A percentile compares a stretch with the other conserved stretches of the same genome.
Evolutionary conservation across 768 basidiomycete genomes (phyloP).

Genomic region (Hericium coralloides): DNA sequence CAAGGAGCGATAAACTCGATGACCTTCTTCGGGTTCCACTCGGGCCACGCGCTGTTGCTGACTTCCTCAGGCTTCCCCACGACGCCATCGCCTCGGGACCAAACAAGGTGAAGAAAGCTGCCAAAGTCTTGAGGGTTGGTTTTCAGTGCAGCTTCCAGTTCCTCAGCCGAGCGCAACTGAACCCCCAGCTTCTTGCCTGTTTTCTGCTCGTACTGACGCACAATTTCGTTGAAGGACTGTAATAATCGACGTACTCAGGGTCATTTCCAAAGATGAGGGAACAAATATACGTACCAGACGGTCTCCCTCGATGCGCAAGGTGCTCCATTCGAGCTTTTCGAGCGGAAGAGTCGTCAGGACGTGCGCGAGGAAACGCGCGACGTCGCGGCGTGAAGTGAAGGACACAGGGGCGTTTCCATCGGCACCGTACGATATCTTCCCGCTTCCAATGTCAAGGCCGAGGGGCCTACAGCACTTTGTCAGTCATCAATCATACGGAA

Average conservation of each 20-base stretch:
- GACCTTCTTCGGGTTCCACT: slow-evolving; percentile 15
- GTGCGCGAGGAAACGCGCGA: slow-evolving; percentile 14
- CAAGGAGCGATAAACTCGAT: neutral
- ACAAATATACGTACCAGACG: slow-evolving; percentile 5
- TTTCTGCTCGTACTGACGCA: slow-evolving; percentile 8
- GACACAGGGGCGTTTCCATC: slow-evolving; percentile 11
- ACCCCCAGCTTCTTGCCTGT: slow-evolving; percentile 11
- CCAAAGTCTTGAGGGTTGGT: slow-evolving; percentile 10
- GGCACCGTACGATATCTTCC: slow-evolving; percentile 10
- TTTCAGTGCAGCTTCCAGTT: slow-evolving; percentile 4
- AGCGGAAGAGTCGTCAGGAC: slow-evolving; percentile 11
- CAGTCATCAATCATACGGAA: neutral
- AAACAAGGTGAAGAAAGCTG: slow-evolving; percentile 3
- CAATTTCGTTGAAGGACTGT: slow-evolving; percentile 15
- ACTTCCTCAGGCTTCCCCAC: slow-evolving; percentile 5
- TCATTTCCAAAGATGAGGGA: neutral
- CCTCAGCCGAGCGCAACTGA: slow-evolving; percentile 4
- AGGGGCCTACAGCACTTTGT: neutral
- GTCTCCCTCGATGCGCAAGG: slow-evolving; percentile 11
- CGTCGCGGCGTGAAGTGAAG: slow-evolving; percentile 13
- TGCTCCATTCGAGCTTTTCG: slow-evolving; percentile 7
- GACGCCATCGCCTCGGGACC: slow-evolving; percentile 1
- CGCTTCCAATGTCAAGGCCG: slow-evolving; percentile 4
- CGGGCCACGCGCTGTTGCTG: slow-evolving; percentile 11
- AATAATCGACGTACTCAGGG: neutral